Percentiles rank a stretch among this genome's conserved stretches.
phyloP scores from a whole-genome alignment of 73 alveolate genomes.

The Breviolum minutum region DNA sequence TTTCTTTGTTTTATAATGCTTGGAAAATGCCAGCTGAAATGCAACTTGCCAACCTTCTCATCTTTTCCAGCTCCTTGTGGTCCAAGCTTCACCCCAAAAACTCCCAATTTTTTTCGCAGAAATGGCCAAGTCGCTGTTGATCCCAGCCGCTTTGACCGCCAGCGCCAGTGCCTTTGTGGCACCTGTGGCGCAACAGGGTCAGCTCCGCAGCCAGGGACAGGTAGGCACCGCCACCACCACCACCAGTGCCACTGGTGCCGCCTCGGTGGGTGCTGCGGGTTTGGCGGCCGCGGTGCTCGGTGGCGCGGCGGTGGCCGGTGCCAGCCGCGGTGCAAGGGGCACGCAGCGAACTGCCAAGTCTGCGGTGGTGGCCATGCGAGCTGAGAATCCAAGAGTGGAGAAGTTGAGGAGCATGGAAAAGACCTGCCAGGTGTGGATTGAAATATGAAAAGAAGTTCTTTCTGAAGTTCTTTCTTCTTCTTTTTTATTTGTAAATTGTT shows the following conservation, averaged over 20 bases:
- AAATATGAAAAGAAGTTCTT: neutral
- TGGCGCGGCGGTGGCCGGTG: conserved; percentile 52
- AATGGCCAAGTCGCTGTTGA: conserved; percentile 76
- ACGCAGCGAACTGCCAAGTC: neutral
- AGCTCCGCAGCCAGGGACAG: conserved; percentile 43
- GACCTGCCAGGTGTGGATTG: conserved; percentile 38
- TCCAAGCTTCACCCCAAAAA: neutral
- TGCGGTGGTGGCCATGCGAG: conserved; percentile 81
- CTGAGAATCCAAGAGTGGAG: conserved; percentile 91
- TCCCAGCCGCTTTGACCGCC: conserved; percentile 42
- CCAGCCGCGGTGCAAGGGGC: conserved; percentile 5
- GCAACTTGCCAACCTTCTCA: neutral
- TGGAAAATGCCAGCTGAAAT: no score
- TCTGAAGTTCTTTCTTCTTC: neutral
- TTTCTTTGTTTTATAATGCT: no score
- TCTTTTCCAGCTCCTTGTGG: neutral
- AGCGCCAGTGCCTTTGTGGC: conserved; percentile 57
- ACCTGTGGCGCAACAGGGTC: neutral
- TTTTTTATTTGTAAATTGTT: no score
- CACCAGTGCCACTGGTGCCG: neutral
- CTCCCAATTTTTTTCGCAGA: neutral
- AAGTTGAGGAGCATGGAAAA: conserved; percentile 83
- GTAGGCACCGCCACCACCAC: neutral
- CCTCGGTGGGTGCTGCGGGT: conserved; percentile 37
- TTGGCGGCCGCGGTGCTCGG: conserved; percentile 56